Percentiles rank a stretch among this genome's conserved stretches.
Conservation (phyloP, 1,284 basidiomycete genomes). For the Neolentinus lepideus region DNA sequence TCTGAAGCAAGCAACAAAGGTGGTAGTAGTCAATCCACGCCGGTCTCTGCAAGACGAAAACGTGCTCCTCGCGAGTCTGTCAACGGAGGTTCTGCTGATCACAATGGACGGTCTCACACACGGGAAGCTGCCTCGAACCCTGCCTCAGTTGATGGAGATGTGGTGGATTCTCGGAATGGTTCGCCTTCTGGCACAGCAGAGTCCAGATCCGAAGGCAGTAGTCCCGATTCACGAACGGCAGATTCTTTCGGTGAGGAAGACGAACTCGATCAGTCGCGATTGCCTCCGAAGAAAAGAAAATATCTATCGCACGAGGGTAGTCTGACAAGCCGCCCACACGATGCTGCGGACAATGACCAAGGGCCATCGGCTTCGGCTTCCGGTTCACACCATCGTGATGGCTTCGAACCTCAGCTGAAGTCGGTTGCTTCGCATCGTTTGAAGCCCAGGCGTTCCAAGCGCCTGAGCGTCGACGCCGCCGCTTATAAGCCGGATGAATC, state of each 20-base stretch:
- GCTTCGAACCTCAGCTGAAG: neutral
- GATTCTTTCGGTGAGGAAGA: neutral
- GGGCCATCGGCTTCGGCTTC: neutral
- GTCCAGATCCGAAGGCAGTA: neutral
- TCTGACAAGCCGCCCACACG: neutral
- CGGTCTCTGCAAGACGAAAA: neutral
- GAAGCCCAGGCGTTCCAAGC: neutral
- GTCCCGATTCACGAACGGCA: neutral
- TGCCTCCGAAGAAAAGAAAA: neutral
- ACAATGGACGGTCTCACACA: neutral
- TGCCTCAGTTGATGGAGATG: neutral
- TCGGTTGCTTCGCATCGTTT: neutral
- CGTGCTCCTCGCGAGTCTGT: neutral
- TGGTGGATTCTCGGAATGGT: neutral
- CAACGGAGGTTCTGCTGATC: neutral
- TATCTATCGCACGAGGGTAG: neutral
- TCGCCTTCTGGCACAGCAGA: neutral
- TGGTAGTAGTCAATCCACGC: neutral
- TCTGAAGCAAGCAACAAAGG: neutral
- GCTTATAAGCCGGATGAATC: neutral
- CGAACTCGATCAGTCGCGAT: neutral
- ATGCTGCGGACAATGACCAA: neutral
- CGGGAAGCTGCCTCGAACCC: neutral
- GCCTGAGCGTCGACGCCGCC: neutral
- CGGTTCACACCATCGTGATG: neutral